Evolutionary conservation across 805 yeast species (phyloP), one percentile per base, ranked within the genome.

Genomic region (Hanseniaspora lindneri): DNA sequence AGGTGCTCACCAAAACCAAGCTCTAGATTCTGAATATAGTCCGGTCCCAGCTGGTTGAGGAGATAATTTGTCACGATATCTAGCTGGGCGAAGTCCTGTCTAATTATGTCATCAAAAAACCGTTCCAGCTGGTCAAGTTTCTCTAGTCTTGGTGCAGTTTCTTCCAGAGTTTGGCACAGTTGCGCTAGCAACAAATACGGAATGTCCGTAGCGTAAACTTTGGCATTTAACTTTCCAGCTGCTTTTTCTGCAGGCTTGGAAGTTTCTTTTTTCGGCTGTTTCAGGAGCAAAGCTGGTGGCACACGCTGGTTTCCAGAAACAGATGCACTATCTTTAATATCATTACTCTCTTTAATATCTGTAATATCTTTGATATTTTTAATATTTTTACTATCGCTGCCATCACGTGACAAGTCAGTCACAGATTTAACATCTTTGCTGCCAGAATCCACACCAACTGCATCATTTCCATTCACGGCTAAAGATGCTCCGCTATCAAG

Each of bases 1-100:
- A 92, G 61, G 2, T 94, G 79, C 62, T 92, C 98, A 16, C 98
- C 98, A 2, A 92, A 71, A 0, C 98, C 98, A 23, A 92, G 69
- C 59, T 92, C 98, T 50, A 89, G 67, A 27, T 94, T 96, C 4
- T 63, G 62, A 60, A 86, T 95, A 60, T 92, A 92, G 61, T 92
- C 98, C 0, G 98, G 98, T 0, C 96, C 96, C 9, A 88, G 66
- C 52, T 89, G 69, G 61, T 89, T 89, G 60, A 89, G 87, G 65
- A 83, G 83, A 16, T 92, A 71, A 57, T 89, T 92, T 1, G 88
- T 82, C 1, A 85, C 78, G 49, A 75, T 77, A 6, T 84, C 71
- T 47, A 92, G 65, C 39, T 73, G 75, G 3, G 62, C 54, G 2
- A 79, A 75, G 39, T 76, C 70, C 39, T 73, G 68, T 24, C 71